Evolutionary conservation across 2,329 filamentous ascomycete species (phyloP).

Genomic region (Epichloe uncinata): DNA sequence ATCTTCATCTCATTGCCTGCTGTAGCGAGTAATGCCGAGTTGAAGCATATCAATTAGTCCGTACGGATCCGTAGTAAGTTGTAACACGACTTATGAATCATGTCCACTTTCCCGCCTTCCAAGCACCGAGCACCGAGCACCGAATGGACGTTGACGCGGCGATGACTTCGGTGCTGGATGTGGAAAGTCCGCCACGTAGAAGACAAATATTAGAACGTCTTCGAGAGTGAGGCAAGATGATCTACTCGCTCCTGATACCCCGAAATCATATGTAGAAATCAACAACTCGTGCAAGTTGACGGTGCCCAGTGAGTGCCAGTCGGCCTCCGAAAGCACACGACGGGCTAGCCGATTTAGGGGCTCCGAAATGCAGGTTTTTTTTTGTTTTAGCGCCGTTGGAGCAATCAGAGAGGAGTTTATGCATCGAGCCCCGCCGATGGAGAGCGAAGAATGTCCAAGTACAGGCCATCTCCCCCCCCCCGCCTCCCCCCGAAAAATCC

Average conservation of each 20-base stretch:
- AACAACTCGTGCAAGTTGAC: no score
- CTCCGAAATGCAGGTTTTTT: background rate
- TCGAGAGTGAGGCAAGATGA: no score
- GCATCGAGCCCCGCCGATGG: background rate
- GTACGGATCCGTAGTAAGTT: background rate
- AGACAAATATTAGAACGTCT: no score
- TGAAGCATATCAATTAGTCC: no score
- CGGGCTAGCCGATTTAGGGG: background rate
- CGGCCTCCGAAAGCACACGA: background rate
- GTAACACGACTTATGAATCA: background rate
- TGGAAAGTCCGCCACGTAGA: no score
- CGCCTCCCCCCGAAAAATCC: no score
- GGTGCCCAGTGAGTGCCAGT: no score
- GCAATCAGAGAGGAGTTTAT: no score
- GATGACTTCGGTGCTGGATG: background rate
- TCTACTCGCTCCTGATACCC: no score
- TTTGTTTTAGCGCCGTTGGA: background rate
- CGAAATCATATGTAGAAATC: no score
- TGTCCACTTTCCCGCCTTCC: background rate
- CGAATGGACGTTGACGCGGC: background rate
- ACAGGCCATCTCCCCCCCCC: background rate
- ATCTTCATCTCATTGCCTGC: no score
- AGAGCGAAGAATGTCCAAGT: background rate
- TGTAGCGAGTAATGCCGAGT: no score
- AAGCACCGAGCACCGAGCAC: slow-evolving; percentile 1